These are phyloP conservation scores for Aspergillus campestris DNA, from an alignment of 495 filamentous ascomycete species.

Conservation along the genomic window DNA sequence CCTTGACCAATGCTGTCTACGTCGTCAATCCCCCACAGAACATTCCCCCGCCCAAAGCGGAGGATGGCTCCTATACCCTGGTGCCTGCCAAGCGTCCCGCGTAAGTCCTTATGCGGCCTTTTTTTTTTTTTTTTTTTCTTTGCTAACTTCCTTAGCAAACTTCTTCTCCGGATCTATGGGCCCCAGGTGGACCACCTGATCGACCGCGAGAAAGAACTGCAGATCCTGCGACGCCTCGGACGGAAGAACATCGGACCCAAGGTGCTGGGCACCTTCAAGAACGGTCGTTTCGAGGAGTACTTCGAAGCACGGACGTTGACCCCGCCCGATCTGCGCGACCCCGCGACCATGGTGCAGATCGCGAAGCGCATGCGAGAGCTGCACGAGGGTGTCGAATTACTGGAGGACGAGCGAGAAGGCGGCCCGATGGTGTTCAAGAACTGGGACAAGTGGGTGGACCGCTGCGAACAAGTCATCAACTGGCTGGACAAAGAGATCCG, in stretches of 20 bases:
- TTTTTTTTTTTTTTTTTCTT: not conserved
- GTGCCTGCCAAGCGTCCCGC: constrained; percentile 45
- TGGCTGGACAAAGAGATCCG: constrained; percentile 66
- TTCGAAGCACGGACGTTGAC: constrained; percentile 76
- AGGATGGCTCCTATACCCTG: constrained; percentile 25
- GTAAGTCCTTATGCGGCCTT: constrained; percentile 23
- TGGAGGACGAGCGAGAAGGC: constrained; percentile 63
- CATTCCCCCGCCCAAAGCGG: constrained; percentile 31
- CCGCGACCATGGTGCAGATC: constrained; percentile 82
- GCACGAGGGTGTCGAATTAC: constrained; percentile 84
- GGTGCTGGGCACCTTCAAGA: constrained; percentile 86
- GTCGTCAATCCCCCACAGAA: constrained; percentile 74
- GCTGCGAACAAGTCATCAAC: constrained; percentile 66
- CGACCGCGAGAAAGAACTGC: constrained; percentile 82
- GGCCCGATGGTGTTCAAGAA: constrained; percentile 83
- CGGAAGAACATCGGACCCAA: constrained; percentile 89
- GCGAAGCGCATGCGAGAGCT: constrained; percentile 98
- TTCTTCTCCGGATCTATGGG: constrained; percentile 88
- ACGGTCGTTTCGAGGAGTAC: constrained; percentile 95
- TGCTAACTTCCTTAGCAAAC: constrained; percentile 48
- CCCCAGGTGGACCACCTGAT: constrained; percentile 95
- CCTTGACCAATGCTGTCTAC: constrained; percentile 93
- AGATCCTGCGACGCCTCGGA: constrained; percentile 76
- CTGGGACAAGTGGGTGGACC: constrained; percentile 90
- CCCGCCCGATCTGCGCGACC: constrained; percentile 64